Evolutionary conservation across 2,329 filamentous ascomycete genomes (phyloP), one percentile per base, ranked within the genome.

Genomic region (Pseudonectria buxi): DNA sequence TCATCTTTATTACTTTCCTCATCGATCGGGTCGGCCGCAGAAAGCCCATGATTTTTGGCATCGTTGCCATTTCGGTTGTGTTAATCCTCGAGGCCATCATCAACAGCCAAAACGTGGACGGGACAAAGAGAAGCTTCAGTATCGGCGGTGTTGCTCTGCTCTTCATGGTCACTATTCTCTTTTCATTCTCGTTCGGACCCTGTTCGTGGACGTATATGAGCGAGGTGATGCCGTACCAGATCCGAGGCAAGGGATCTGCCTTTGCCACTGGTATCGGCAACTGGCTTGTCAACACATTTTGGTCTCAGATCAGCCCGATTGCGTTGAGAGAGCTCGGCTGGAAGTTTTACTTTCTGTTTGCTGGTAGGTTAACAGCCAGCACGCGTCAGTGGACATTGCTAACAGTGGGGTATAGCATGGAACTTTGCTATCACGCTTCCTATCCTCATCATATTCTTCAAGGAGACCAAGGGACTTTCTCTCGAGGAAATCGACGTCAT

Each of bases 41-140:
- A 9, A 68, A 69, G 44, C 68, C 83, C 36, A 81, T 86, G 71
- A 59, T 85, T 15, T 71, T 81, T 44, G 80, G 80, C 28, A 74
- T 72, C 28, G 54, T 71, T 3, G 74, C 61, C 10, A 78, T 80
- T 29, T 71, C 68, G 9, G 58, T 78, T 29, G 74, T 73, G 0
- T 57, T 81, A 1, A 65, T 78, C 44, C 73, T 73, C 45, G 74
- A 79, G 52, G 72, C 68, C 1, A 65, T 62, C 3, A 60, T 78
- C 36, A 76, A 73, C 45, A 68, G 67, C 10, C 66, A 69, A 40
- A 73, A 74, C 43, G 46, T 54, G 1, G 57, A 64, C 16, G 49
- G 47, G 2, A 27, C 34, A 9, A 49, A 43, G 28, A 55, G 63
- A 28, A 61, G 63, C 10, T 64, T 75, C 22, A 76, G 71, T 14